Percentiles rank a stretch among this genome's conserved stretches.
These are phyloP conservation scores for Pichia cactophila DNA, from an alignment of 1,139 yeast genomes.

Conservation along the genomic window DNA sequence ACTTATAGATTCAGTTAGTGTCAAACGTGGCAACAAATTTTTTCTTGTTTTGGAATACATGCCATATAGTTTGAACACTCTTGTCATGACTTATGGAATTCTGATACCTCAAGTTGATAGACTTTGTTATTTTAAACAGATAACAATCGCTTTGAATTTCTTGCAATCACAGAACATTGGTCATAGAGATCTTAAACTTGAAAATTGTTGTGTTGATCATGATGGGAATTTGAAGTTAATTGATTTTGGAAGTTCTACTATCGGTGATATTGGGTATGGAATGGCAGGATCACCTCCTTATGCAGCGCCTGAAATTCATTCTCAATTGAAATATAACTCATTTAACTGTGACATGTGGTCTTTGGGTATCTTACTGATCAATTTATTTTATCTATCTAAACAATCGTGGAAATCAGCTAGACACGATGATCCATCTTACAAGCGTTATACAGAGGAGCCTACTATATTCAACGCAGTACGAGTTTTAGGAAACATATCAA, in stretches of 20 bases:
- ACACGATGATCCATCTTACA: conserved; percentile 10
- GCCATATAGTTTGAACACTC: conserved; percentile 35
- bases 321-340: conserved; percentile 35
- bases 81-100: conserved; percentile 34
- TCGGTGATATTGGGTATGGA: conserved; percentile 29
- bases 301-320: conserved; percentile 43
- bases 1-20: conserved; percentile 30
- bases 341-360: conserved; percentile 43
- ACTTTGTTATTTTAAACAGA: conserved; percentile 40
- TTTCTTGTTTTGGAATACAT: conserved; percentile 43
- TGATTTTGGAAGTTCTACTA: conserved; percentile 44
- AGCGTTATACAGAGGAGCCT: not conserved
- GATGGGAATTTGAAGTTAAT: conserved; percentile 45
- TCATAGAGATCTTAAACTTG: conserved; percentile 49
- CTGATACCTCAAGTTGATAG: conserved; percentile 27
- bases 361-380: conserved; percentile 37
- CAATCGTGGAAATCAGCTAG: conserved; percentile 29
- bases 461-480: conserved; percentile 3
- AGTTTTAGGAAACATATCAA: not conserved
- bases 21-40: conserved; percentile 29
- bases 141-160: conserved; percentile 35
- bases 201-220: conserved; percentile 42
- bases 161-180: conserved; percentile 42
- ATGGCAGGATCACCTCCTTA: conserved; percentile 43
- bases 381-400: conserved; percentile 21